Evolutionary conservation across 2,329 filamentous ascomycete species (phyloP), one percentile per base, ranked within the genome.

Genomic region (Venturia carpophila): DNA sequence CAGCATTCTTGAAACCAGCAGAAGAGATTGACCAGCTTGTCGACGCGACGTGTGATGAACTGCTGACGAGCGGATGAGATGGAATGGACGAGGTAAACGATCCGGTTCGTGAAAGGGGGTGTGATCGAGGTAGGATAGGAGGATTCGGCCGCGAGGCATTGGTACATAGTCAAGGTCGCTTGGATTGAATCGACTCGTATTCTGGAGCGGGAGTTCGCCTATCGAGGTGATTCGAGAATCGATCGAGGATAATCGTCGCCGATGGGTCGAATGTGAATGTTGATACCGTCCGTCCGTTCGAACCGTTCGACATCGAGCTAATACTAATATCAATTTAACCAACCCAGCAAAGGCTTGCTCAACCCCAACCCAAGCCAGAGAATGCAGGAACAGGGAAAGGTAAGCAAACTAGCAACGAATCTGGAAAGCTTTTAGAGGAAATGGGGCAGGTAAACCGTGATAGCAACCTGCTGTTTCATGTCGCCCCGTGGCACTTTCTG

Each of bases 291-390:
- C 60, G 60, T 43, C 39, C 60, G 60, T 61, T 61, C 60, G 60
- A 61, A 61, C 39, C 60, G 60, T 42, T 61, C 60, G 60, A 45
- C 37, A 61, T 61, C 62, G 62, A 47, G 43, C 45, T 63, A 55
- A 49, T 64, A 64, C 45, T 24, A 52, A 60, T 21, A 58, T 64
- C 63, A 64, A 64, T 60, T 64, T 58, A 60, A 39, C 34, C 63
- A 30, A 60, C 52, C 42, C n/a, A 52, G 41, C 34, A 41, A 37
- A 58, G 19, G 19, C 47, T 45, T 39, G 21, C 37, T 37, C 37
- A 27, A 42, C 52, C 30, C 63, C 37, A 45, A 60, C 21, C 62
- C 47, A 45, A 58, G 52, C 52, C 34, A 42, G 30, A 41, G 17
- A 45, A 64, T 37, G 37, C 45, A 56, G n/a, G 63, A 60, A 60